Percentiles rank a stretch among this genome's conserved stretches.
These are phyloP conservation scores for Lignosus rhinocerotis DNA, from an alignment of 1,284 basidiomycete genomes.

Conservation along the genomic window DNA sequence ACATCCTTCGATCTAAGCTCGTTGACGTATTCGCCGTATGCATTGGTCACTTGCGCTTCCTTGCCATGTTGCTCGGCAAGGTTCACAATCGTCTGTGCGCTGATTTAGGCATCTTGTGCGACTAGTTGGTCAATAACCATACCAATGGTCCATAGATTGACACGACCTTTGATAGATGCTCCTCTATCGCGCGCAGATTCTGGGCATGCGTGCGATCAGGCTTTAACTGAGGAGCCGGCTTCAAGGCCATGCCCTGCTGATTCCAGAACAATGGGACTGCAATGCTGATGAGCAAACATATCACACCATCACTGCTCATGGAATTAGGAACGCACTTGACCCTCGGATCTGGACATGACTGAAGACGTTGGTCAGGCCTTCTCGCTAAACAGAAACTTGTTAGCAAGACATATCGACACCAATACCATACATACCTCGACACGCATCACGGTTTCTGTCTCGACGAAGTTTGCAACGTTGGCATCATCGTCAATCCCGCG, in stretches of 20 bases:
- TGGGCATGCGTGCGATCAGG: constrained; percentile 75
- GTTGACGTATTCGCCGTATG: constrained; percentile 72
- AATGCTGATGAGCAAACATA: constrained; percentile 9
- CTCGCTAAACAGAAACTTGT: constrained; percentile 48
- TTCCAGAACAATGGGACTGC: constrained; percentile 89
- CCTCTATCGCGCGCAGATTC: constrained; percentile 66
- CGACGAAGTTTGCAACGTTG: constrained; percentile 88
- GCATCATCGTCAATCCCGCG: constrained; percentile 90
- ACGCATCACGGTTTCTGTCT: constrained; percentile 87
- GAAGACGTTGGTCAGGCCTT: constrained; percentile 75
- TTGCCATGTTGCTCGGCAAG: constrained; percentile 90
- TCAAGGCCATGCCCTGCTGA: constrained; percentile 82
- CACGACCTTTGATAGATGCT: constrained; percentile 75
- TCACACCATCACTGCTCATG: neutral
- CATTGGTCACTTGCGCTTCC: constrained; percentile 79
- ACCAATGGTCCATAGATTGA: constrained; percentile 80
- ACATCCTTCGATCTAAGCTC: constrained; percentile 63
- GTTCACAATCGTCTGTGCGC: constrained; percentile 78
- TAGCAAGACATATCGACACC: neutral
- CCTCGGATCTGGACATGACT: constrained; percentile 89
- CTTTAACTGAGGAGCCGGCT: constrained; percentile 82
- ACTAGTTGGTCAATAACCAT: constrained; percentile 21
- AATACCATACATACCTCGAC: constrained; percentile 57
- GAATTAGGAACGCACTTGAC: constrained; percentile 60
- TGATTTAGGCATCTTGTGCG: neutral